Base-by-base conservation (phyloP, 768 basidiomycete genomes). In the Postia placenta region DNA sequence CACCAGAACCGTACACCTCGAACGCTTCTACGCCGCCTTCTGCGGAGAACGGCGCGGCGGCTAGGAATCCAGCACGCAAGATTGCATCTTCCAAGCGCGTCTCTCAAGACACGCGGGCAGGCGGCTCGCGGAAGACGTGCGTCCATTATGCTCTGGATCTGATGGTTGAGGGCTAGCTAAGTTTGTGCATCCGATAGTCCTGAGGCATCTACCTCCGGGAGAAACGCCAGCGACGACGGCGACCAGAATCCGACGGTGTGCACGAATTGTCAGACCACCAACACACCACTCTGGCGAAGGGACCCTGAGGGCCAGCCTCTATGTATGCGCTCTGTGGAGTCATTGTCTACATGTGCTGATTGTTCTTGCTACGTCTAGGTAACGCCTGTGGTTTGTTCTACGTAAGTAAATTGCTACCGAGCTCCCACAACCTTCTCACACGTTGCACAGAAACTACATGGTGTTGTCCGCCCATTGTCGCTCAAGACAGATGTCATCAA, bases 401-500 rank as follows among this genome's bases (percentile, higher is more conserved):
- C 70, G 89, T 91, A 64, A 76, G 87, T 82, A 15, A n/a, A 19
- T 15, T 7, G 49, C 22, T 19, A 11, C 38, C 9, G 30, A 33
- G 7, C 30, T 33, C 15, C 30, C 30, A 33, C 30, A 7, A 15
- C 30, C 15, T 7, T 7, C 15, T 7, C 15, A 15, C 30, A 7
- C n/a, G 6, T 24, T 47, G 14, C 20, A 15, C 53, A 94, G 90
- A 97, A 97, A 83, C 71, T 98, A 33, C 95, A 98, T 60, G 92
- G 92, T 41, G 93, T 97, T 43, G 89, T 93, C 5, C 80, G 95
- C 47, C 95, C 95, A 6, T 72, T 95, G 55, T 94, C 92, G 33
- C 77, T 98, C 53, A 96, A 96, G 77, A 97, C 94, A 37, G 92
- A 97, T 64, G 87, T 94, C 40, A 96, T 95, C 69, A 96, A 97